A percentile compares a stretch with the other conserved stretches of the same genome.
Conservation (phyloP, 1,139 yeast species). For the Yamadazyma membranifaciens region DNA sequence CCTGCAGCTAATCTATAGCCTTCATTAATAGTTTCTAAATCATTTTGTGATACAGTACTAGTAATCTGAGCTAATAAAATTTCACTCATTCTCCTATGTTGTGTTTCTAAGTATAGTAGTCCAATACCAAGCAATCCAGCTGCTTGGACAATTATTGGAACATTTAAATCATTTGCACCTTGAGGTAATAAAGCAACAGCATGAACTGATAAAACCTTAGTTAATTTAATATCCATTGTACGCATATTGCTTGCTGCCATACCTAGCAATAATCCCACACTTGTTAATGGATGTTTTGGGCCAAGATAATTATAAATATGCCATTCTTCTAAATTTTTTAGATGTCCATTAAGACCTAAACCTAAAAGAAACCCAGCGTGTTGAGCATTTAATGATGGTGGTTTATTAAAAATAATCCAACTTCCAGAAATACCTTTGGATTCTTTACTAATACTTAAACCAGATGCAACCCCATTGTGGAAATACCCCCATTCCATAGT, state of each 20-base stretch:
- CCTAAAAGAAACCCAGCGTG: conserved; percentile 97
- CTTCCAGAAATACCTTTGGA: conserved; percentile 80
- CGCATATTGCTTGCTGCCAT: conserved; percentile 89
- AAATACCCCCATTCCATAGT: conserved; percentile 81
- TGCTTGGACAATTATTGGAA: conserved; percentile 78
- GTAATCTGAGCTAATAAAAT: conserved; percentile 67
- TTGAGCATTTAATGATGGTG: conserved; percentile 66
- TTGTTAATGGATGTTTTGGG: conserved; percentile 81
- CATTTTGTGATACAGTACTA: conserved; percentile 57
- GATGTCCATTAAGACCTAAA: conserved; percentile 86
- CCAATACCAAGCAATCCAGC: conserved; percentile 94
- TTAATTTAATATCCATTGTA: conserved; percentile 80
- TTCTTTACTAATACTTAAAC: conserved; percentile 68
- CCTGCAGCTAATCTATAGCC: conserved; percentile 90
- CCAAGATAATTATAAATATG: conserved; percentile 92
- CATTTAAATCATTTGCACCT: conserved; percentile 89
- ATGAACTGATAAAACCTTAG: conserved; percentile 91
- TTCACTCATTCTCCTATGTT: conserved; percentile 86
- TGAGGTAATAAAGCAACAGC: conserved; percentile 87
- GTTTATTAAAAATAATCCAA: conserved; percentile 89
- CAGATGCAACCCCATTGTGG: conserved; percentile 90
- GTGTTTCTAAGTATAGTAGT: conserved; percentile 70
- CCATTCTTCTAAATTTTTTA: conserved; percentile 88
- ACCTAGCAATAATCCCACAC: conserved; percentile 85
- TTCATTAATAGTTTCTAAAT: conserved; percentile 60